A percentile compares a stretch with the other conserved stretches of the same genome.
phyloP scores from a whole-genome alignment of 257 asterid species.

The Lantana camara region DNA sequence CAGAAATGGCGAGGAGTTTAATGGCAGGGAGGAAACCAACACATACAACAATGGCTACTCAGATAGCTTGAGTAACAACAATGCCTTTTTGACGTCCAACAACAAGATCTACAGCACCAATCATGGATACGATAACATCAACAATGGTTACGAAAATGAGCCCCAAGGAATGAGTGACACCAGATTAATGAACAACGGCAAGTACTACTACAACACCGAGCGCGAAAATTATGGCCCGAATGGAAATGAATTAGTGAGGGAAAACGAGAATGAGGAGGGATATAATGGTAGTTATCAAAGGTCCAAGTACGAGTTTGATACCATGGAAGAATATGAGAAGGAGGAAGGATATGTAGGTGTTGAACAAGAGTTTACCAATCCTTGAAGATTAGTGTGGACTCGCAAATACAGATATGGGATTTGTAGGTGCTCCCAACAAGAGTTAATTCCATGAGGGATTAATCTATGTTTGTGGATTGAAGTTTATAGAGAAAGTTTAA shows the following conservation, averaged over 20 bases:
- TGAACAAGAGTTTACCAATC: conserved; percentile 41
- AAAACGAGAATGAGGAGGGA: conserved; percentile 32
- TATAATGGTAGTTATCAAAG: conserved; percentile 29
- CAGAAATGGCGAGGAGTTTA: conserved; percentile 24
- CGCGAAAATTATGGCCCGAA: conserved; percentile 29
- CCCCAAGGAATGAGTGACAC: conserved; percentile 67
- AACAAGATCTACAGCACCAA: conserved; percentile 22
- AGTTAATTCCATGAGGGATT: too few relatives aligned
- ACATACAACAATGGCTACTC: conserved; percentile 21
- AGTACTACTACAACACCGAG: conserved; percentile 35
- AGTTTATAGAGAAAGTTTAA: too few relatives aligned
- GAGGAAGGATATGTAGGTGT: conserved; percentile 46
- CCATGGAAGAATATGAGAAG: conserved; percentile 64
- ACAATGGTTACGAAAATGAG: conserved; percentile 11
- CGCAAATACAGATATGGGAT: background rate
- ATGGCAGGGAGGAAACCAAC: conserved; percentile 14
- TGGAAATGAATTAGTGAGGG: conserved; percentile 29
- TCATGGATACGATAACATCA: conserved; percentile 12
- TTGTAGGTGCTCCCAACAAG: too few relatives aligned
- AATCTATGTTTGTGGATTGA: too few relatives aligned
- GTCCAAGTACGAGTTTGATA: conserved; percentile 58
- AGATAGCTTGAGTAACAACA: conserved; percentile 28
- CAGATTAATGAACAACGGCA: conserved; percentile 41
- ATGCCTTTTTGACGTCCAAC: conserved; percentile 21
- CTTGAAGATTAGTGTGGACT: conserved; percentile 34